These are phyloP conservation scores for Vigna nakashimae DNA, from an alignment of 306 rosid genomes.

Conservation along the genomic window DNA sequence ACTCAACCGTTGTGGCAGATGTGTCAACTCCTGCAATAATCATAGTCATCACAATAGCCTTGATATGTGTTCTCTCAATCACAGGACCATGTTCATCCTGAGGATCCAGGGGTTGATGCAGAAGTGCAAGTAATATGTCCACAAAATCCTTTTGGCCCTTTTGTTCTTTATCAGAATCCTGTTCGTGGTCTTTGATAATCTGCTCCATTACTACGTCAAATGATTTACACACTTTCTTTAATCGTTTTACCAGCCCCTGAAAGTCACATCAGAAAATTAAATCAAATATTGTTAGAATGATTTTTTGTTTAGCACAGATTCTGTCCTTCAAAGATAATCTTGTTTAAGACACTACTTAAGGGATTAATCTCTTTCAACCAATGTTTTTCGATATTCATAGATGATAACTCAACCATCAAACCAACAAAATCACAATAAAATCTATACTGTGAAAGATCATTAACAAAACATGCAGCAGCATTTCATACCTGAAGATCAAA, in stretches of 20 bases:
- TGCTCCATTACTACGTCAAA: constrained; percentile 46
- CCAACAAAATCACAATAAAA: neutral
- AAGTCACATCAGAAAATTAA: neutral
- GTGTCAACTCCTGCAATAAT: constrained; percentile 39
- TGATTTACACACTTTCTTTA: constrained; percentile 35
- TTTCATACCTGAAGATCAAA: constrained; percentile 53
- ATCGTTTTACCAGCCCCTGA: constrained; percentile 44
- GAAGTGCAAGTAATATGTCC: constrained; percentile 41
- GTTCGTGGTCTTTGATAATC: constrained; percentile 48
- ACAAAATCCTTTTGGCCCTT: constrained; percentile 40
- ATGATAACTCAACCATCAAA: neutral
- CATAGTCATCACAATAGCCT: constrained; percentile 51
- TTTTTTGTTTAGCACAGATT: too few relatives aligned
- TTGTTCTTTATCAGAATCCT: neutral
- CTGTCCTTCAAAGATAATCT: too few relatives aligned
- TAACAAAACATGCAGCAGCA: neutral
- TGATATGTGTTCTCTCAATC: constrained; percentile 47
- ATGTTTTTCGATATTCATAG: too few relatives aligned
- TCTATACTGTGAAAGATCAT: neutral
- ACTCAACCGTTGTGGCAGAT: constrained; percentile 29
- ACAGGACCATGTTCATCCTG: constrained; percentile 34
- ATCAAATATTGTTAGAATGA: neutral
- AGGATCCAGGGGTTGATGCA: constrained; percentile 45
- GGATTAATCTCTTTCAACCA: too few relatives aligned
- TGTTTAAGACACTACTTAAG: too few relatives aligned